Conservation (phyloP, 2,329 filamentous ascomycete species). For the Onygenales sp. region DNA sequence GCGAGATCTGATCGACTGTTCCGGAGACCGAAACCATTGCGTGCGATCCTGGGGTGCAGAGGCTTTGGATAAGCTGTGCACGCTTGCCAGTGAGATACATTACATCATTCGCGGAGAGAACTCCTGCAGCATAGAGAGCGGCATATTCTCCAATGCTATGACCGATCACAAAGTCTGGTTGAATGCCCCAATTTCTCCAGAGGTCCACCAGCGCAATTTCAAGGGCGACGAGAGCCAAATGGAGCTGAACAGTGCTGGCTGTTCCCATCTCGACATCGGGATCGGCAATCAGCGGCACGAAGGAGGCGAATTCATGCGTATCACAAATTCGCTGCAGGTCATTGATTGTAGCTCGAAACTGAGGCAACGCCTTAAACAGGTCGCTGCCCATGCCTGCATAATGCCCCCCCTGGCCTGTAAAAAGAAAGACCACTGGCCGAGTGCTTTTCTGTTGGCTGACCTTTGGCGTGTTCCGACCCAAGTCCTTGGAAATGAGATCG, state of each 20-base stretch:
- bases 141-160: not conserved
- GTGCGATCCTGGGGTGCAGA: too few species aligned
- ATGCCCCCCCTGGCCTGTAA: slow-evolving; percentile 32
- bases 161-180: not conserved
- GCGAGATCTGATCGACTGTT: too few species aligned
- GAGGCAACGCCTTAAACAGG: slow-evolving; percentile 22
- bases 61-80: too few species aligned
- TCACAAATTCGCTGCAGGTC: not conserved
- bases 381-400: slow-evolving; percentile 29
- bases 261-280: not conserved
- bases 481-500: not conserved
- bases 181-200: not conserved
- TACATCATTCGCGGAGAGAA: not conserved
- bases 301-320: not conserved
- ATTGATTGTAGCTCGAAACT: slow-evolving; percentile 22
- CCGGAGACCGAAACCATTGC: too few species aligned
- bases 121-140: not conserved
- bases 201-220: not conserved
- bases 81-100: too few species aligned
- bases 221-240: slow-evolving; percentile 2
- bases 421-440: slow-evolving; percentile 22
- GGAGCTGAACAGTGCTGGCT: not conserved
- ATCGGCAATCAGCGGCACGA: not conserved
- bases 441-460: not conserved
- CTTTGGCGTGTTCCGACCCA: not conserved